phyloP scores from a whole-genome alignment of 2,329 filamentous ascomycete genomes.

The Fusarium armeniacum region DNA sequence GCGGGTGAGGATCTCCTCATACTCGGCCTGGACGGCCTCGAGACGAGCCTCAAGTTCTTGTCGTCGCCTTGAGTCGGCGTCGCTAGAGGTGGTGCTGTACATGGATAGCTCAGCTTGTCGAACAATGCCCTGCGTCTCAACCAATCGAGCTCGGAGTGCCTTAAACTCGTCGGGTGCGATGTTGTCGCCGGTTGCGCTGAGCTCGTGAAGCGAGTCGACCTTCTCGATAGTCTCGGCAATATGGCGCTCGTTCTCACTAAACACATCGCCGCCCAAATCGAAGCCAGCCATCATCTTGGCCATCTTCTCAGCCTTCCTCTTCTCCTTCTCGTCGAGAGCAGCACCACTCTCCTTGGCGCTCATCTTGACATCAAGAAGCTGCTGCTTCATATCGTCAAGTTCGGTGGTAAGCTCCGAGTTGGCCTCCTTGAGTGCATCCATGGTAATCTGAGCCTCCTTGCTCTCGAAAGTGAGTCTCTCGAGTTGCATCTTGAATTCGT shows the following conservation, averaged over 20 bases:
- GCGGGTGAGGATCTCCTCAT: constrained; percentile 83
- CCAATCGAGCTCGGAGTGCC: constrained; percentile 80
- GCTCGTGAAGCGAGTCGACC: constrained; percentile 82
- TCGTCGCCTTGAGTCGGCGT: constrained; percentile 76
- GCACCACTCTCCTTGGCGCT: constrained; percentile 93
- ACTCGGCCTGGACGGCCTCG: constrained; percentile 81
- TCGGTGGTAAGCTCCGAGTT: constrained; percentile 93
- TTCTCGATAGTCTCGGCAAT: constrained; percentile 88
- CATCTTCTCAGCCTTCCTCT: constrained; percentile 99
- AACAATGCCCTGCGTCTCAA: constrained; percentile 93
- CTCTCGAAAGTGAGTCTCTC: constrained; percentile 96
- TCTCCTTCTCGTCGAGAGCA: constrained; percentile 95
- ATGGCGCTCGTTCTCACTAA: constrained; percentile 91
- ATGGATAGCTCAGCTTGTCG: constrained; percentile 91
- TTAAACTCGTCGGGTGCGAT: constrained; percentile 86
- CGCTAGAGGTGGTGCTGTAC: constrained; percentile 75
- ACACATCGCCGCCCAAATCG: constrained; percentile 91
- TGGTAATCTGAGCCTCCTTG: constrained; percentile 96
- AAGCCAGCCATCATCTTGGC: constrained; percentile 99
- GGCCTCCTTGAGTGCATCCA: constrained; percentile 97
- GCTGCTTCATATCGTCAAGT: constrained; percentile 95
- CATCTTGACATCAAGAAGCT: constrained; percentile 96
- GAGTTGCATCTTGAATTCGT: constrained; percentile 95
- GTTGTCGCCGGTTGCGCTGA: constrained; percentile 81
- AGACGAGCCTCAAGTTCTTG: constrained; percentile 84